Percentiles rank a stretch among this genome's conserved stretches.
These are phyloP conservation scores for Esteya vermicola DNA, from an alignment of 2,329 filamentous ascomycete genomes.

Conservation along the genomic window DNA sequence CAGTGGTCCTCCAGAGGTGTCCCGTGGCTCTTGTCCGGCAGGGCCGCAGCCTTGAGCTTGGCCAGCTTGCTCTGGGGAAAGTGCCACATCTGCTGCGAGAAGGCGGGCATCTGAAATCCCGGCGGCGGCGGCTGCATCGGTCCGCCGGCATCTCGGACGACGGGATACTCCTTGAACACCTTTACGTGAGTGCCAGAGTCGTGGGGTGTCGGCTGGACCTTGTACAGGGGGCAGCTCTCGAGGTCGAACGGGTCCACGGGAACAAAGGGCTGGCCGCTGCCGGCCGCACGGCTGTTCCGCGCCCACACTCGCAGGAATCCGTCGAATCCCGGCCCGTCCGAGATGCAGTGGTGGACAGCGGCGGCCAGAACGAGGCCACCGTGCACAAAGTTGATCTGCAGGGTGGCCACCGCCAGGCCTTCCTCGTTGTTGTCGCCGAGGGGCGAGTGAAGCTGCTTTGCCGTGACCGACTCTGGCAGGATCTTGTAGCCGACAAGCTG, in stretches of 20 bases:
- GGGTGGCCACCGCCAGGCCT: conserved; percentile 8
- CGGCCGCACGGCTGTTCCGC: conserved; percentile 11
- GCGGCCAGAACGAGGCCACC: conserved; percentile 15
- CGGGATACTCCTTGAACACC: background rate
- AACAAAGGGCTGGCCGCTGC: conserved; percentile 7
- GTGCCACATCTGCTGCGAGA: conserved; percentile 19
- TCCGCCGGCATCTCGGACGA: conserved; percentile 4
- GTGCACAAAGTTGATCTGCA: conserved; percentile 15
- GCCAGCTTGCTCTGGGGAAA: conserved; percentile 27
- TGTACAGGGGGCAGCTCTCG: conserved; percentile 2
- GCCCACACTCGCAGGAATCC: conserved; percentile 15
- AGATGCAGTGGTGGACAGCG: conserved; percentile 15
- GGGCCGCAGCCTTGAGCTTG: conserved; percentile 22
- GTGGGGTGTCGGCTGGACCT: conserved; percentile 1
- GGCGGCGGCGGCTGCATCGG: conserved; percentile 3
- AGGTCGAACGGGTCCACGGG: conserved; percentile 1
- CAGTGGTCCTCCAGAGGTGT: conserved; percentile 18
- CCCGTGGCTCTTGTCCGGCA: conserved; percentile 10
- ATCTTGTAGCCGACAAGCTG: background rate
- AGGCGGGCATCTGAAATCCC: conserved; percentile 6
- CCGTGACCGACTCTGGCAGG: conserved; percentile 4
- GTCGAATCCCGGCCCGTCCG: conserved; percentile 13
- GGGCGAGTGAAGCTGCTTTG: conserved; percentile 7
- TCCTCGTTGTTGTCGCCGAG: conserved; percentile 5
- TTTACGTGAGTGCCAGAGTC: background rate